Percentiles rank a stretch among this genome's conserved stretches.
phyloP scores from a whole-genome alignment of 129 eudicot genomes.

The Erigeron canadensis region DNA sequence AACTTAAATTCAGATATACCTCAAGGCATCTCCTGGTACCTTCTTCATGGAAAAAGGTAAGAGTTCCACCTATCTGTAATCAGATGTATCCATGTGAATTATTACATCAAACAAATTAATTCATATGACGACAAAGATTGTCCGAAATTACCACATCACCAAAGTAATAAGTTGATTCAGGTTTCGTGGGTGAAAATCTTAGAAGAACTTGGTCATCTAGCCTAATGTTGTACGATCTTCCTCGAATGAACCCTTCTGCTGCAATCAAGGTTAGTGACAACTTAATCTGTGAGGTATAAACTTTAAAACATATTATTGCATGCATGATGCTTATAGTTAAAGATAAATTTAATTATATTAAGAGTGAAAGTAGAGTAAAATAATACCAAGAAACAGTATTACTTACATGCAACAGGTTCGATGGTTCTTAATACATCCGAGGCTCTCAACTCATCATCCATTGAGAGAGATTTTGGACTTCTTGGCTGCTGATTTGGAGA shows the following conservation, averaged over 20 bases:
- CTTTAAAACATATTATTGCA: constrained; percentile 9
- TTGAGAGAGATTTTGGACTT: constrained; percentile 44
- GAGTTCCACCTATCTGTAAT: constrained; percentile 92
- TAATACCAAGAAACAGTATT: constrained; percentile 11
- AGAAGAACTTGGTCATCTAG: constrained; percentile 94
- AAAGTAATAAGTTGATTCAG: constrained; percentile 86
- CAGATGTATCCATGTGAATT: constrained; percentile 14
- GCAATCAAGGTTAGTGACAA: constrained; percentile 63
- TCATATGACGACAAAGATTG: not conserved
- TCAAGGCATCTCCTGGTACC: constrained; percentile 95
- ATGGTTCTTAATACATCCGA: constrained; percentile 47
- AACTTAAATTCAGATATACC: constrained; percentile 40
- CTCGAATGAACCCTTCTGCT: constrained; percentile 98
- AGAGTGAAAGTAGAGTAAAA: constrained; percentile 1
- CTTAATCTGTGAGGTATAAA: constrained; percentile 44
- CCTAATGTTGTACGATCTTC: constrained; percentile 96
- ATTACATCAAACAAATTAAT: constrained; percentile 3
- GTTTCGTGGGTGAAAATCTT: constrained; percentile 89
- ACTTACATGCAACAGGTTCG: constrained; percentile 86
- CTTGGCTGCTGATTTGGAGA: constrained; percentile 50
- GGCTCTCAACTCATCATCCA: constrained; percentile 52
- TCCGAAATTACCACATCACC: constrained; percentile 75
- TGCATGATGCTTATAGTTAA: constrained; percentile 15
- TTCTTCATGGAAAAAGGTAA: constrained; percentile 91
- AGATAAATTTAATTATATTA: not conserved